Evolutionary conservation across 2,329 filamentous ascomycete species (phyloP).

Genomic region (Calonectria crousiana): DNA sequence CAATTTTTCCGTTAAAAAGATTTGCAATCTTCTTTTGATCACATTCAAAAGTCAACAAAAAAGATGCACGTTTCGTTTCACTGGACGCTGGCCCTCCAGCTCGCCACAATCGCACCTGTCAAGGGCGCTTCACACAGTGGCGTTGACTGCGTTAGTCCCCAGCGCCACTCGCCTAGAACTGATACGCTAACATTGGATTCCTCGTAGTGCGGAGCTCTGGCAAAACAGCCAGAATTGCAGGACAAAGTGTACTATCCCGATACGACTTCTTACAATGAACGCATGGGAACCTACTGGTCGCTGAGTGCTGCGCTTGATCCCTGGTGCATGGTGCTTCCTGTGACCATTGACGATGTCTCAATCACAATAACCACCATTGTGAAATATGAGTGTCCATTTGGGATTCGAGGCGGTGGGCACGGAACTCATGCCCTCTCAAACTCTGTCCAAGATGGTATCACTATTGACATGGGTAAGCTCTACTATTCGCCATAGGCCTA

Average conservation of each 20-base stretch:
- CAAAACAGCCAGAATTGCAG: background rate
- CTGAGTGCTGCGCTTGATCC: background rate
- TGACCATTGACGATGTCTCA: background rate
- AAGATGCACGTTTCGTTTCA: background rate
- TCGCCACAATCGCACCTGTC: background rate
- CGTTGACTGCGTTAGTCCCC: background rate
- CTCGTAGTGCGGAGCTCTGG: background rate
- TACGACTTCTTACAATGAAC: background rate
- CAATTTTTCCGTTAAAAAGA: rapidly evolving
- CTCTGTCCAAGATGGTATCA: background rate
- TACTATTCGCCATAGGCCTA: rapidly evolving
- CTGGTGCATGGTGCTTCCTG: background rate
- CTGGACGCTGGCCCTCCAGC: background rate
- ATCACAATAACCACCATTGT: background rate
- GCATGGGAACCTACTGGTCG: background rate
- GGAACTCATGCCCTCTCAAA: background rate
- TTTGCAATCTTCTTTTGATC: too few species aligned
- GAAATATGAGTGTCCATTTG: background rate
- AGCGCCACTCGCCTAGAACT: too few species aligned
- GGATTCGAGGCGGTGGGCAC: background rate
- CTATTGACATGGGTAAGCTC: background rate
- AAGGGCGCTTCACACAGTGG: background rate
- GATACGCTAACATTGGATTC: background rate
- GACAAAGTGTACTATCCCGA: background rate
- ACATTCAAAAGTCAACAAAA: background rate